Percentiles rank a stretch among this genome's conserved stretches.
Conservation (phyloP, 2,329 filamentous ascomycete genomes). For the Monilinia fructicola region DNA sequence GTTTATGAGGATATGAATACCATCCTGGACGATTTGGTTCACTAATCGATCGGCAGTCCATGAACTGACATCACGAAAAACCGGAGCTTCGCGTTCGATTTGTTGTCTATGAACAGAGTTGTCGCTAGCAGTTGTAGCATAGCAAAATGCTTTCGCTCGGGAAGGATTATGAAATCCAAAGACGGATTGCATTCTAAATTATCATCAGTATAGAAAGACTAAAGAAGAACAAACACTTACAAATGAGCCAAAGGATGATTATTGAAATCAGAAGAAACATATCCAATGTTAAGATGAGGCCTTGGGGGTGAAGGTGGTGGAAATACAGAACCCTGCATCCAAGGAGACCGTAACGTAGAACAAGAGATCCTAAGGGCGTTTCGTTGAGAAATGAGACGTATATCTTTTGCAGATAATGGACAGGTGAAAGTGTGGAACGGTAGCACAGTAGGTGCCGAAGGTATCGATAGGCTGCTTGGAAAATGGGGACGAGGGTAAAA, state of each 20-base stretch:
- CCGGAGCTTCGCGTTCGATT: constrained; percentile 87
- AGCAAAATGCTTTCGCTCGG: constrained; percentile 84
- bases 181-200: constrained; percentile 83
- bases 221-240: constrained; percentile 44
- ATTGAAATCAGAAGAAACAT: constrained; percentile 98
- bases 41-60: constrained; percentile 86
- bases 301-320: constrained; percentile 79
- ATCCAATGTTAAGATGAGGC: constrained; percentile 86
- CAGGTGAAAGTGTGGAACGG: constrained; percentile 98
- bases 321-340: constrained; percentile 80
- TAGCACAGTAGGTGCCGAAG: constrained; percentile 87
- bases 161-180: constrained; percentile 82
- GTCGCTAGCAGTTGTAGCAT: constrained; percentile 91
- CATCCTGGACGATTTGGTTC: constrained; percentile 80
- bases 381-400: constrained; percentile 89
- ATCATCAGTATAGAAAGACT: not conserved
- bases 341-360: constrained; percentile 80
- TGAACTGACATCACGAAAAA: constrained; percentile 82
- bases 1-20: constrained; percentile 93
- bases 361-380: constrained; percentile 92
- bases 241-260: constrained; percentile 95
- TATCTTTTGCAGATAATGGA: constrained; percentile 85
- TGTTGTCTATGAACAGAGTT: constrained; percentile 85
- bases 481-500: constrained; percentile 72
- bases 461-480: constrained; percentile 71